Evolutionary conservation across 2,329 filamentous ascomycete genomes (phyloP).

Genomic region (Aureobasidium lini): DNA sequence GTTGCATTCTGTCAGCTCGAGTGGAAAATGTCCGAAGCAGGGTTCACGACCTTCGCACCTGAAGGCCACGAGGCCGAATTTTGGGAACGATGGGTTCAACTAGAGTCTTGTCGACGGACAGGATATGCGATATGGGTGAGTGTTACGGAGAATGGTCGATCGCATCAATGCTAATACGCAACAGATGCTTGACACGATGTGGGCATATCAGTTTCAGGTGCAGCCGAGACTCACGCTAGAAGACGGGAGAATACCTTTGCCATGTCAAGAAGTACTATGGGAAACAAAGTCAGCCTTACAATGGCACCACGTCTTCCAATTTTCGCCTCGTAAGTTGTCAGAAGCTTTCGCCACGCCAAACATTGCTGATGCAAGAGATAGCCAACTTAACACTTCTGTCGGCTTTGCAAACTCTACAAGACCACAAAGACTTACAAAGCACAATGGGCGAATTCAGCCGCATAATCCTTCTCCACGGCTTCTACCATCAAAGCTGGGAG

Average conservation of each 20-base stretch:
- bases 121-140: conserved; percentile 20
- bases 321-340: conserved; percentile 9
- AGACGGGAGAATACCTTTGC: conserved; percentile 20
- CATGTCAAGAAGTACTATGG: conserved; percentile 24
- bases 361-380: background rate
- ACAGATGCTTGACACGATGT: conserved; percentile 20
- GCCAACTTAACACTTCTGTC: conserved; percentile 30
- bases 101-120: conserved; percentile 18
- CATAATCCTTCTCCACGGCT: conserved; percentile 42
- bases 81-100: conserved; percentile 18
- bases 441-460: conserved; percentile 43
- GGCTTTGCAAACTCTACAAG: conserved; percentile 40
- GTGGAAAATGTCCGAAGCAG: conserved; percentile 13
- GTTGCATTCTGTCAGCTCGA: conserved; percentile 14
- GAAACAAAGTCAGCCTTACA: conserved; percentile 18
- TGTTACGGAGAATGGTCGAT: background rate
- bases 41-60: background rate
- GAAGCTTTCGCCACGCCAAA: background rate
- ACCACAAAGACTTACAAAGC: conserved; percentile 40
- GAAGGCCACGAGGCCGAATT: conserved; percentile 2
- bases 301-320: conserved; percentile 18
- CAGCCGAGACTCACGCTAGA: conserved; percentile 15
- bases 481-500: conserved; percentile 45
- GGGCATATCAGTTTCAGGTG: conserved; percentile 19
- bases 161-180: background rate